These are phyloP conservation scores for Pycnococcus provasolii DNA, from an alignment of 139 green algal genomes.

Conservation along the genomic window DNA sequence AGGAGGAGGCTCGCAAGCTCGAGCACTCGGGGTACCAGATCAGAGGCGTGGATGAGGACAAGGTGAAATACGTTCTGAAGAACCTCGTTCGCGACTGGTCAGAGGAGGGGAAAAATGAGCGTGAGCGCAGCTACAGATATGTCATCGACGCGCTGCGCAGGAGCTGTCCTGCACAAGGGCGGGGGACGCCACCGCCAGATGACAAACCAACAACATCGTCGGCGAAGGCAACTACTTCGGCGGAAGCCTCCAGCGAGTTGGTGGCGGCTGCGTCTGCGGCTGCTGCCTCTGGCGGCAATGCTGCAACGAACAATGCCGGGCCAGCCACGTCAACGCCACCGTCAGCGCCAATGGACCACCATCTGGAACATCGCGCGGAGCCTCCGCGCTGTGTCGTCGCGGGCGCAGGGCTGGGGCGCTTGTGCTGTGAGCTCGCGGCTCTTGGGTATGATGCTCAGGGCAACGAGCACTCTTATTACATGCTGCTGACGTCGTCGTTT, in stretches of 20 bases:
- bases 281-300: neutral
- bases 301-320: neutral
- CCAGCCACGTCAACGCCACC: neutral
- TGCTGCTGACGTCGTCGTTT: slow-evolving; percentile 81
- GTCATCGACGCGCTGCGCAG: slow-evolving; percentile 42
- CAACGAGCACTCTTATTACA: slow-evolving; percentile 96
- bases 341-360: neutral
- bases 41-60: slow-evolving; percentile 29
- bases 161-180: slow-evolving; percentile 5
- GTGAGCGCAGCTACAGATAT: slow-evolving; percentile 54
- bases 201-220: neutral
- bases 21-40: too few relatives aligned
- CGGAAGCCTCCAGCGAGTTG: neutral
- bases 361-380: too few relatives aligned
- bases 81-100: slow-evolving; percentile 81
- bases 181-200: neutral
- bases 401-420: slow-evolving; percentile 68
- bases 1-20: too few relatives aligned
- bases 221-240: neutral
- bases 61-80: slow-evolving; percentile 80
- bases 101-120: slow-evolving; percentile 58
- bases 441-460: slow-evolving; percentile 38
- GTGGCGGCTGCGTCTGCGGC: neutral
- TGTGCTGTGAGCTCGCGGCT: slow-evolving; percentile 44
- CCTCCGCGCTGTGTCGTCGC: slow-evolving; percentile 65